Evolutionary conservation across 192 early-diverging fungal genomes (phyloP), one percentile per base, ranked within the genome.

Genomic region (Coemansia aciculifera): DNA sequence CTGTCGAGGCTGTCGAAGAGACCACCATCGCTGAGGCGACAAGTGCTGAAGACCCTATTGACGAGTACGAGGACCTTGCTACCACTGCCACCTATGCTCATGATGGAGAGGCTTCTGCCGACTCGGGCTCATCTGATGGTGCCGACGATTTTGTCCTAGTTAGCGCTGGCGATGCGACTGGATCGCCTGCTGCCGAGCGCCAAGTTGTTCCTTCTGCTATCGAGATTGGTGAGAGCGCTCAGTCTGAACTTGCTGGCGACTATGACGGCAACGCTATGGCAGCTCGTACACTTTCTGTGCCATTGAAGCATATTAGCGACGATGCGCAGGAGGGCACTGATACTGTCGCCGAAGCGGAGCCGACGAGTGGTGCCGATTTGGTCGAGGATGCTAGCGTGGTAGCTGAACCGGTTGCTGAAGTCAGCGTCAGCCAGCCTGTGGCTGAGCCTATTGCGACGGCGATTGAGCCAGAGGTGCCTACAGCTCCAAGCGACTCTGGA

Each of bases 151-250:
- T 59, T 59, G 56, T 59, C n/a, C 27, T 59, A 12, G 56, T 59
- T 9, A 59, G 17, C n/a, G 56, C 56, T 59, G 32, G 56, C 24
- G 56, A 59, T 59, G 56, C 56, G 2, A 36, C 56, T 34, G 56
- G 31, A 59, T 36, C 32, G 15, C 56, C 56, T 36, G 56, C n/a
- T 5, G 32, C 17, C 15, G 56, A 59, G 17, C n/a, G 5, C 32
- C 56, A 59, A 7, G 56, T 9, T 36, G 56, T 13, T 2, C 56
- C 56, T 6, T 31, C 21, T 52, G 24, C 11, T 5, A 5, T 11
- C 24, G 51, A 27, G 51, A 3, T 52, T 52, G 3, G 0, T 29
- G 51, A 29, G 1, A 23, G 13, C 24, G 51, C 12, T 24, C 24
- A 3, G 24, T 9, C 51, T 52, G 24, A 29, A 5, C 24, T 13